Evolutionary conservation across 2,329 filamentous ascomycete genomes (phyloP).

Genomic region (Diaporthe citrichinensis): DNA sequence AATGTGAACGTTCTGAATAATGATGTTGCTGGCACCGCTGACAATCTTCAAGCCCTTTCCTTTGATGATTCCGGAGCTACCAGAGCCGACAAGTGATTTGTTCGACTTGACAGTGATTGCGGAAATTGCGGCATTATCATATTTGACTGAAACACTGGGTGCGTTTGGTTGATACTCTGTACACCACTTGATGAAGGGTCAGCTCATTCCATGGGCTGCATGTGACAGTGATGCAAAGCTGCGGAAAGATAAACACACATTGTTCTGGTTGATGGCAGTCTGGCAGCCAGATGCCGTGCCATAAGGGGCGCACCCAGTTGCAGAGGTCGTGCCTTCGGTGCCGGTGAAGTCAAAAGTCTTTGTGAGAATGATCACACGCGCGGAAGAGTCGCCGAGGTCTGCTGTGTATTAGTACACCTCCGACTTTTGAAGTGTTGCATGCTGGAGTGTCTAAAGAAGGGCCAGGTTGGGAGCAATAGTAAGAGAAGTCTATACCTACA

Average conservation of each 20-base stretch:
- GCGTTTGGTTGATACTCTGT: conserved; percentile 69
- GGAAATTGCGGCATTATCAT: conserved; percentile 65
- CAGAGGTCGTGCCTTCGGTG: conserved; percentile 66
- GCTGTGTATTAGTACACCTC: conserved; percentile 46
- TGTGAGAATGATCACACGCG: conserved; percentile 71
- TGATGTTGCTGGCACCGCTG: conserved; percentile 67
- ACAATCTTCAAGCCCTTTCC: conserved; percentile 69
- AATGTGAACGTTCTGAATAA: conserved; percentile 72
- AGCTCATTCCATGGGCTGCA: neutral
- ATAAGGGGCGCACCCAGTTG: conserved; percentile 71
- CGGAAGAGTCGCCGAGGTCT: conserved; percentile 65
- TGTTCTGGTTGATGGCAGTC: conserved; percentile 71
- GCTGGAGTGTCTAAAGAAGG: too few species aligned
- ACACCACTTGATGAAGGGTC: conserved; percentile 59
- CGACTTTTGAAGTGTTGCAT: neutral
- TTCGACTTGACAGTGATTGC: conserved; percentile 69
- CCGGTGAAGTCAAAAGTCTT: conserved; percentile 70
- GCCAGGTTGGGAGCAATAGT: neutral
- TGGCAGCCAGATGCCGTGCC: conserved; percentile 69
- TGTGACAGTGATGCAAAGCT: neutral
- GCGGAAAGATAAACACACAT: conserved; percentile 40
- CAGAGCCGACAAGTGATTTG: conserved; percentile 70
- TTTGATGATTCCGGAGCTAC: conserved; percentile 67
- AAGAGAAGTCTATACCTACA: conserved; percentile 6
- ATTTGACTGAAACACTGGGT: conserved; percentile 59